Evolutionary conservation across 2,329 filamentous ascomycete species (phyloP), one percentile per base, ranked within the genome.

Genomic region (Colletotrichum shisoi): DNA sequence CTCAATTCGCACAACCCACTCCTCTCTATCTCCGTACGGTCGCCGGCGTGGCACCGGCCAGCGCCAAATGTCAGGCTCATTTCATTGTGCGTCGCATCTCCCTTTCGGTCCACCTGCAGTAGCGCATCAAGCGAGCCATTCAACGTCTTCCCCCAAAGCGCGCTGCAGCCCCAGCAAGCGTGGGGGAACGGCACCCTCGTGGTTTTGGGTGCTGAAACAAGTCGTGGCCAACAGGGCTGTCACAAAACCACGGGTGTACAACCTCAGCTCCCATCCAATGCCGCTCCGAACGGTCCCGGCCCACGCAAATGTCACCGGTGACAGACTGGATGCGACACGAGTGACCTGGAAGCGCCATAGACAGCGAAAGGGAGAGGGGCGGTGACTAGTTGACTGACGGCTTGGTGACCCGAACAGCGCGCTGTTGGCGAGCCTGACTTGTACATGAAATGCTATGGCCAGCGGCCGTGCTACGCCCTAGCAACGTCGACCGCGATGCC

Each of bases 91-190:
- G 45, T 60, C 17, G 44, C 24, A 17, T 24, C 27, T 54, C 56
- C 58, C 42, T 40, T 67, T 64, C 44, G 24, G 42, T 62, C 54
- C 54, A 54, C 61, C 65, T 64, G 65, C 65, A 67, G 65, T 65
- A 67, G 61, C 49, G 54, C 44, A 58, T 44, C 34, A 65, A 67
- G 54, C 61, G 65, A 67, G 62, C 64, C 64, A 67, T n/a, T 64
- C 61, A 64, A 49, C 61, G 24, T 57, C 42, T 19, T 34, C 34
- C 37, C 11, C n/a, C 11, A 21, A 45, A 15, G 40, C 27, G 54
- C 24, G 56, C n/a, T 44, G 48, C 21, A 34, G 48, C 51, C 54
- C 42, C 34, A 49, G 31, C 34, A 45, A 56, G 61, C 65, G 54
- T 67, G 64, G 60, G 65, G 63, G 61, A 44, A 21, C 37, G 58